Conservation (phyloP, 768 basidiomycete species). For the Grammothele lineata region DNA sequence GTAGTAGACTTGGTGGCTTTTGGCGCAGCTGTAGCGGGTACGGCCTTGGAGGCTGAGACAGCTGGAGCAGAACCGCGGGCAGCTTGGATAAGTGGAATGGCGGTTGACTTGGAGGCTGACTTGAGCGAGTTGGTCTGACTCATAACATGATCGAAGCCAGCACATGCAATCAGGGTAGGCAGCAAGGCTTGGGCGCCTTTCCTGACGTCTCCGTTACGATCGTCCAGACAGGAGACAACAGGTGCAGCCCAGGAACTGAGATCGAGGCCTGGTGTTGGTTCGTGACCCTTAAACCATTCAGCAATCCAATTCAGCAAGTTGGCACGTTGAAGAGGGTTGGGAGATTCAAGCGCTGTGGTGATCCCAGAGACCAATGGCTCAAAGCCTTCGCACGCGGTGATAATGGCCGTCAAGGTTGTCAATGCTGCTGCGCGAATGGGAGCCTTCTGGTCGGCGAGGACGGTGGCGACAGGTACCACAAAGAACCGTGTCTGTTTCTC, state of each 20-base stretch:
- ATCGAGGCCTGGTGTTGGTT: conserved; percentile 54
- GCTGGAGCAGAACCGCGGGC: conserved; percentile 52
- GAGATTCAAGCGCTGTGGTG: conserved; percentile 73
- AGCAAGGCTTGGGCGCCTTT: conserved; percentile 85
- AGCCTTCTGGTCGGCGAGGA: conserved; percentile 90
- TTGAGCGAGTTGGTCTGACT: conserved; percentile 85
- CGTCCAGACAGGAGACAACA: conserved; percentile 79
- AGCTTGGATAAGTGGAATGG: conserved; percentile 84
- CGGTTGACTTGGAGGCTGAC: conserved; percentile 82
- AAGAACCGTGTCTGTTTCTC: conserved; percentile 85
- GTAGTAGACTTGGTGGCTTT: too few relatives aligned
- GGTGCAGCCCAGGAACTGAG: conserved; percentile 62
- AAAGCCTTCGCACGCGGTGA: conserved; percentile 76
- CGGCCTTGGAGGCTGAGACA: conserved; percentile 20
- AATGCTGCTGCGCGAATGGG: conserved; percentile 76
- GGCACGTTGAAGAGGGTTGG: conserved; percentile 85
- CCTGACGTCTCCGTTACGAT: conserved; percentile 86
- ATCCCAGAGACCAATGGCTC: conserved; percentile 80
- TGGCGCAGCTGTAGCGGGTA: conserved; percentile 14
- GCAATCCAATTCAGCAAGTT: conserved; percentile 76
- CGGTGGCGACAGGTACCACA: conserved; percentile 70
- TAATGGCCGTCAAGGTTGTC: conserved; percentile 77
- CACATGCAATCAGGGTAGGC: conserved; percentile 65
- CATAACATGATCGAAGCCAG: conserved; percentile 83
- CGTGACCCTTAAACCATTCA: conserved; percentile 71